phyloP scores from a whole-genome alignment of 768 basidiomycete genomes.

The Rubroboletus satanas region DNA sequence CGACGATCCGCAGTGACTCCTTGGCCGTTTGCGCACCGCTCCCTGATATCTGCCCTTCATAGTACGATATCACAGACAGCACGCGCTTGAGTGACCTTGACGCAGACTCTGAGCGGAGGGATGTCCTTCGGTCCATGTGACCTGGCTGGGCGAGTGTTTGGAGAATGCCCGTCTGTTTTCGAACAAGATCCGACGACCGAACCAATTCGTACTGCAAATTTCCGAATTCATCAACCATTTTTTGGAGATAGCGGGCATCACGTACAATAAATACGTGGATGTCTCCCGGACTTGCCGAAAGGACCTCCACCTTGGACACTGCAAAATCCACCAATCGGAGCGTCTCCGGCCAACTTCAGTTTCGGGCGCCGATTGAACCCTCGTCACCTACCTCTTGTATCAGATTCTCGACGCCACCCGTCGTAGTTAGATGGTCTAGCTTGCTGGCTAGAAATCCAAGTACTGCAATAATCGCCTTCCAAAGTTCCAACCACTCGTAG shows the following conservation, averaged over 20 bases:
- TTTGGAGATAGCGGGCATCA: slow-evolving; percentile 3
- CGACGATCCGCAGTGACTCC: slow-evolving; percentile 54
- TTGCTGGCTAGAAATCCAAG: slow-evolving; percentile 56
- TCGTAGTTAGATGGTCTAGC: slow-evolving; percentile 48
- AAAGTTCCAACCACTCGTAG: slow-evolving; percentile 65
- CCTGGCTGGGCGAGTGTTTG: slow-evolving; percentile 35
- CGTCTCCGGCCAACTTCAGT: slow-evolving; percentile 34
- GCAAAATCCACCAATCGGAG: slow-evolving; percentile 51
- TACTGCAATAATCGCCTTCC: slow-evolving; percentile 53
- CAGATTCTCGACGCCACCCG: slow-evolving; percentile 50
- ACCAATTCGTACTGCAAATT: slow-evolving; percentile 58
- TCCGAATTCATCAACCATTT: background rate
- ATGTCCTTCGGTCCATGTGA: slow-evolving; percentile 24
- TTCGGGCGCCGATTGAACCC: background rate
- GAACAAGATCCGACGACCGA: slow-evolving; percentile 47
- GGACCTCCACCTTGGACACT: slow-evolving; percentile 47
- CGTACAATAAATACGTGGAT: slow-evolving; percentile 62
- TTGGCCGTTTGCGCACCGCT: slow-evolving; percentile 47
- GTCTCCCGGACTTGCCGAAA: slow-evolving; percentile 51
- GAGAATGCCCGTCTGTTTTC: slow-evolving; percentile 45
- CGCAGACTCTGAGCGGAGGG: slow-evolving; percentile 32
- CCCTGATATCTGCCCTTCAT: slow-evolving; percentile 47
- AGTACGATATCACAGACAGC: slow-evolving; percentile 45
- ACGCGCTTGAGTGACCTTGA: slow-evolving; percentile 42
- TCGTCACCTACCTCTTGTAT: slow-evolving; percentile 46